Evolutionary conservation across 805 yeast species (phyloP).

Genomic region (Teunomyces cretensis): DNA sequence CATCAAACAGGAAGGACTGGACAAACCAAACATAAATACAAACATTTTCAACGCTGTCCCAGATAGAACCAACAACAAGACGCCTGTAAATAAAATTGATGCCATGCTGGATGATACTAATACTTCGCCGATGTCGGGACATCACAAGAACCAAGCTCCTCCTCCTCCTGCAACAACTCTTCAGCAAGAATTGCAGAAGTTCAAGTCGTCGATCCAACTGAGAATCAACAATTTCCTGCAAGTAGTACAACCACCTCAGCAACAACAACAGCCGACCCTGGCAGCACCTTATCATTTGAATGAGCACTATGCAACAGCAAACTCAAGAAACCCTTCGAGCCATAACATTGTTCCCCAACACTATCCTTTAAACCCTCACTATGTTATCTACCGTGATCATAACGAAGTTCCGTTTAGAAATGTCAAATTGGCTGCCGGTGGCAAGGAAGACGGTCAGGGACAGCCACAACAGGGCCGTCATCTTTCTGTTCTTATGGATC

Average conservation of each 20-base stretch:
- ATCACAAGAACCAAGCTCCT: conserved; percentile 2
- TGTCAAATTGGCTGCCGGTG: conserved; percentile 14
- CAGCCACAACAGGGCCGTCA: conserved; percentile 23
- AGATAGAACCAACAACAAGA: conserved; percentile 24
- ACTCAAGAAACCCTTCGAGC: conserved; percentile 14
- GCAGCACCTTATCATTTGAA: conserved; percentile 11
- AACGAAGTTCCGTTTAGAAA: conserved; percentile 14
- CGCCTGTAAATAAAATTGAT: conserved; percentile 17
- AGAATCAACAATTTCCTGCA: conserved; percentile 6
- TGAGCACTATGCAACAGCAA: not conserved
- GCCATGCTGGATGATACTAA: conserved; percentile 11
- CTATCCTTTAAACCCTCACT: conserved; percentile 36
- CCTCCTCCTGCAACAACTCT: not conserved
- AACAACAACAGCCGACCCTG: conserved; percentile 1
- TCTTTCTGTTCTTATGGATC: conserved; percentile 41
- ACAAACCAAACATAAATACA: conserved; percentile 9
- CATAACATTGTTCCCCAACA: conserved; percentile 33
- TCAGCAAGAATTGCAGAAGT: conserved; percentile 7
- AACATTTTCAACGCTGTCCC: conserved; percentile 12
- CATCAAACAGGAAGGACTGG: conserved; percentile 4
- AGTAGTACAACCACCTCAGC: not conserved
- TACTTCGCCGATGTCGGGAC: conserved; percentile 15
- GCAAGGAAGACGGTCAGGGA: conserved; percentile 6
- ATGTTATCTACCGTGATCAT: conserved; percentile 25
- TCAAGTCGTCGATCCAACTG: conserved; percentile 10